Conservation (phyloP, 345 rosid genomes). For the Pelargonium nanum region DNA sequence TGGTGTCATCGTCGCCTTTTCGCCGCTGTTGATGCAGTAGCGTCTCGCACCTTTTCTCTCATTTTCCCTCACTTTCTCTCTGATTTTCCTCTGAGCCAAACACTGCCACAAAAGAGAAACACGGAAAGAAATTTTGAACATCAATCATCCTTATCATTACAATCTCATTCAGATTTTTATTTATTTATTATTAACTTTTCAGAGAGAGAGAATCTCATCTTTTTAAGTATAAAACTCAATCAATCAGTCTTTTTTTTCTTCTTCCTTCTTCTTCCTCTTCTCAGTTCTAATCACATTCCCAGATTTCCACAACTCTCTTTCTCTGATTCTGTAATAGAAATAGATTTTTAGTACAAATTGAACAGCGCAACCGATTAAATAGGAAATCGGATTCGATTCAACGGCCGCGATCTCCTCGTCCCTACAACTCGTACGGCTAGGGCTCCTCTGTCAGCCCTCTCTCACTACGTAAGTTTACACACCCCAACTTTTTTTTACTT, state of each 20-base stretch:
- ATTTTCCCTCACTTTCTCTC: not conserved
- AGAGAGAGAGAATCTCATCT: no score
- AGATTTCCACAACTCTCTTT: not conserved
- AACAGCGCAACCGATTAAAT: not conserved
- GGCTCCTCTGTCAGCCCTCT: slow-evolving; percentile 17
- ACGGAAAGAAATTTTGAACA: not conserved
- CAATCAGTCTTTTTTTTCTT: no score
- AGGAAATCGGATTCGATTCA: slow-evolving; percentile 14
- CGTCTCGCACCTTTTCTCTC: not conserved
- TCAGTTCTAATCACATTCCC: not conserved
- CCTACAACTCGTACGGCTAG: slow-evolving; percentile 28
- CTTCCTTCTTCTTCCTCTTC: not conserved
- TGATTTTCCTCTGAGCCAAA: not conserved
- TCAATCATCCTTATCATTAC: not conserved
- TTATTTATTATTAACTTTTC: no score
- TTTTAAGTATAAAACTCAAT: not conserved
- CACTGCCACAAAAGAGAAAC: not conserved
- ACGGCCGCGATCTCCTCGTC: slow-evolving; percentile 33
- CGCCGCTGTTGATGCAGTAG: no score
- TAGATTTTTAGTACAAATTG: not conserved
- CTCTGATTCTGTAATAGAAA: not conserved
- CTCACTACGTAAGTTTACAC: slow-evolving; percentile 20
- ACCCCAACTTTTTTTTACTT: slow-evolving; percentile 16
- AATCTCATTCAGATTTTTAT: not conserved
- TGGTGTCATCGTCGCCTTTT: no score